Conservation (phyloP, 331 rosid genomes). For the Arachis monticola region DNA sequence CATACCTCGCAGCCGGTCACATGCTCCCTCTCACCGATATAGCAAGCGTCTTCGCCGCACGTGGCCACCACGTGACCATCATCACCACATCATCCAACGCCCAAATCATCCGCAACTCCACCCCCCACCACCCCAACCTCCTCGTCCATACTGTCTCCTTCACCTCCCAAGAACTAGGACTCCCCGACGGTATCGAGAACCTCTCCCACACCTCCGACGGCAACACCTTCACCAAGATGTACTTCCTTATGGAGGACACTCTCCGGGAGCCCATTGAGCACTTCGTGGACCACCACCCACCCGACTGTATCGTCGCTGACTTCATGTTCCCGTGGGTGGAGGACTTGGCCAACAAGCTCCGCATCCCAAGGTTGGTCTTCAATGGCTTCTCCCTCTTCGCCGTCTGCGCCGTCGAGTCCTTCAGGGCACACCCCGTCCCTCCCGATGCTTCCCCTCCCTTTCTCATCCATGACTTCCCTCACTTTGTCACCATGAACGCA, state of each 20-base stretch:
- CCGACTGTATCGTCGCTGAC: conserved; percentile 44
- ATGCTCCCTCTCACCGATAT: conserved; percentile 39
- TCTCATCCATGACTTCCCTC: background rate
- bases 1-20: conserved; percentile 37
- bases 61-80: background rate
- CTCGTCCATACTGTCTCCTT: conserved; percentile 27
- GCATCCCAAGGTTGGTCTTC: too few relatives aligned
- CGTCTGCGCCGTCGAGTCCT: too few relatives aligned
- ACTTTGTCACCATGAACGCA: conserved; percentile 4
- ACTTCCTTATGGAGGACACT: too few relatives aligned
- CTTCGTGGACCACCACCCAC: conserved; percentile 39
- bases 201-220: background rate
- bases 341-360: too few relatives aligned
- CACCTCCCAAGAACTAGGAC: conserved; percentile 22
- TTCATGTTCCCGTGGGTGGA: background rate
- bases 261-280: conserved; percentile 25
- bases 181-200: conserved; percentile 35
- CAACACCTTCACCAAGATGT: background rate
- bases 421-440: too few relatives aligned
- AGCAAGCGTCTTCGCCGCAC: conserved; percentile 38
- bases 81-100: conserved; percentile 46
- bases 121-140: background rate
- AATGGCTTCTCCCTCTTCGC: too few relatives aligned
- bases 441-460: too few relatives aligned
- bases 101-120: conserved; percentile 9